Base-by-base conservation (phyloP, 2,329 filamentous ascomycete species). In the Pyricularia pennisetigena region DNA sequence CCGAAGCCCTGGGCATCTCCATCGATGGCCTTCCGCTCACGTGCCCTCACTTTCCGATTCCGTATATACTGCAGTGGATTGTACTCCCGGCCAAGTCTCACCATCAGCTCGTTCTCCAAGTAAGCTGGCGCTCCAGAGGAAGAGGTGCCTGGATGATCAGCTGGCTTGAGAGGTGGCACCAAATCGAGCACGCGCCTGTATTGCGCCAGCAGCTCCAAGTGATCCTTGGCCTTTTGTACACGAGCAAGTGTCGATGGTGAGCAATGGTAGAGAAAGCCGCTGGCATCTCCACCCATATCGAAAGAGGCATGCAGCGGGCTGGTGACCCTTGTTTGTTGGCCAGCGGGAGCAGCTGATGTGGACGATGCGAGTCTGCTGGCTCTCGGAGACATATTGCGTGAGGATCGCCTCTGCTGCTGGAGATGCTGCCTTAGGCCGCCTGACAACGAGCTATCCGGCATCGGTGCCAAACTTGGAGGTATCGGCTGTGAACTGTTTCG, bases 61-160 rank as follows among this genome's bases (percentile, higher is more conserved):
- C 95, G 89, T 68, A 98, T 91, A 73, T 93, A 93, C 77, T 98
- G 95, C 28, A 99, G 79, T 4, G 94, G 95, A 75, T 99, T 97
- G 76, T 98, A 98, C 2, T 83, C 80, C 67, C 94, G 88, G 4
- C 91, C 90, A 8, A 89, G 77, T 69, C 72, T 79, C 66, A 70
- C 77, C 76, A 68, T 76, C 70, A 69, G 76, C 67, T 72, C 81
- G 75, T 68, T 73, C 8, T 65, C 68, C 28, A 67, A 76, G 67
- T 69, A 30, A 3, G 71, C 24, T 28, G 82, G 80, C 9, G 83
- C 82, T 0, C 75, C 74, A 0, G 80, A 79, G 3, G 16, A 41
- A 6, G 35, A 41, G 16, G 35, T n/a, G 20, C 16, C 16, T n/a
- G 41, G 16, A 6, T 16, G 16, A n/a, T 78, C 75, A 4, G 79